Percentiles rank a stretch among this genome's conserved stretches.
Conservation (phyloP, 106 monocot species). For the Chionographis japonica region DNA sequence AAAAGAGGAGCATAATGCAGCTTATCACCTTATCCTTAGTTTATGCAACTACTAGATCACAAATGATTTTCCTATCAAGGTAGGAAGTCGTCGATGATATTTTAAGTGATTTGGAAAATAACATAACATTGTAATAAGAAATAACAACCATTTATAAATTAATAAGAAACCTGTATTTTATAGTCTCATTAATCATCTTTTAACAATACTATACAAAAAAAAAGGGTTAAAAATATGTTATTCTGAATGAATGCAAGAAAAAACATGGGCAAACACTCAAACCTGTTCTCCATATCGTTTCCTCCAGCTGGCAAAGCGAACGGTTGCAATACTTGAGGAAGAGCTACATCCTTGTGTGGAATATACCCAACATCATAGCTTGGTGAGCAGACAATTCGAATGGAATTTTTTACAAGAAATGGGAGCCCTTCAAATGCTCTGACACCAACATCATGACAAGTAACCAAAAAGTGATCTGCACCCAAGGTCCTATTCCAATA, state of each 20-base stretch:
- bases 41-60: too few relatives aligned
- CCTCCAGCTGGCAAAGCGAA: conserved; percentile 90
- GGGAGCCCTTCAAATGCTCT: conserved; percentile 87
- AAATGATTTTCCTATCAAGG: too few relatives aligned
- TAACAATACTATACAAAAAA: too few relatives aligned
- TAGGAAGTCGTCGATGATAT: too few relatives aligned
- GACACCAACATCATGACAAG: conserved; percentile 98
- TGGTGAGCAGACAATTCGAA: conserved; percentile 90
- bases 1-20: too few relatives aligned
- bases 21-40: too few relatives aligned
- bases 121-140: too few relatives aligned
- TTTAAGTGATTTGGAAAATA: too few relatives aligned
- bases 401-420: conserved; percentile 74
- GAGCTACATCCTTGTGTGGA: conserved; percentile 93
- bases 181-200: too few relatives aligned
- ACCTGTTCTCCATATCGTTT: conserved; percentile 90
- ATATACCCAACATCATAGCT: conserved; percentile 89
- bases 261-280: neutral
- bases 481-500: conserved; percentile 97
- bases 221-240: neutral
- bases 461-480: conserved; percentile 90
- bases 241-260: neutral
- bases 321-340: conserved; percentile 94
- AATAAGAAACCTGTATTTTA: neutral
- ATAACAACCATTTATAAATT: too few relatives aligned